Evolutionary conservation across 2,329 filamentous ascomycete species (phyloP).

Genomic region (Trichoderma sp.): DNA sequence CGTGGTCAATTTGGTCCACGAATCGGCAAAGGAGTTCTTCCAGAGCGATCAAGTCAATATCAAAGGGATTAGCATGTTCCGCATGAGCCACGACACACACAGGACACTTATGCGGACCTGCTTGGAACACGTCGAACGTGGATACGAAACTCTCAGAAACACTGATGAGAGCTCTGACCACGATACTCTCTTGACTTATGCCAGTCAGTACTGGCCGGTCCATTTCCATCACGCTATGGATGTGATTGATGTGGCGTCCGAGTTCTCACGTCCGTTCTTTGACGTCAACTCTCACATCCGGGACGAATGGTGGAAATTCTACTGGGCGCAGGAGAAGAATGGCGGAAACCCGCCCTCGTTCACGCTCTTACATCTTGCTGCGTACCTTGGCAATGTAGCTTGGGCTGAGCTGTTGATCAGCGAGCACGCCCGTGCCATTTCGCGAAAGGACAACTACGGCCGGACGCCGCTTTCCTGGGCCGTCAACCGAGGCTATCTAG

Average conservation of each 20-base stretch:
- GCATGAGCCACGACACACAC: slow-evolving; percentile 3
- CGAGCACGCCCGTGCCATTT: slow-evolving; percentile 3
- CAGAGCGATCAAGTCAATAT: slow-evolving; percentile 16
- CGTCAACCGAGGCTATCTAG: slow-evolving; percentile 1
- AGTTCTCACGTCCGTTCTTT: slow-evolving; percentile 7
- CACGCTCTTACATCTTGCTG: slow-evolving; percentile 15
- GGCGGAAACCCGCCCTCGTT: slow-evolving; percentile 8
- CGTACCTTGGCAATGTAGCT: slow-evolving; percentile 9
- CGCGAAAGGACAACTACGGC: slow-evolving; percentile 11
- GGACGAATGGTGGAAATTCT: slow-evolving; percentile 15
- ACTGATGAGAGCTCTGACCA: background rate
- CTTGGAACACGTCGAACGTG: background rate
- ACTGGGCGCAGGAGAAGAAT: slow-evolving; percentile 16
- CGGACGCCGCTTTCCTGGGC: slow-evolving; percentile 12
- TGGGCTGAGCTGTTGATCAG: slow-evolving; percentile 5
- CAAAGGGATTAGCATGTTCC: slow-evolving; percentile 1
- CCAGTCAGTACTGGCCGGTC: slow-evolving; percentile 11
- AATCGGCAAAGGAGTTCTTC: slow-evolving; percentile 13
- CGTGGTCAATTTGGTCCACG: slow-evolving; percentile 7
- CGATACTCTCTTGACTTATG: slow-evolving; percentile 4
- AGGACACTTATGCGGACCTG: slow-evolving; percentile 6
- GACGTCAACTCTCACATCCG: background rate
- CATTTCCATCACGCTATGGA: slow-evolving; percentile 15
- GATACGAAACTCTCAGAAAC: background rate
- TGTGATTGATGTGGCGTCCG: slow-evolving; percentile 4